Percentiles rank a stretch among this genome's conserved stretches.
phyloP scores from a whole-genome alignment of 2,329 filamentous ascomycete species.

The Pseudocercospora fuligena region DNA sequence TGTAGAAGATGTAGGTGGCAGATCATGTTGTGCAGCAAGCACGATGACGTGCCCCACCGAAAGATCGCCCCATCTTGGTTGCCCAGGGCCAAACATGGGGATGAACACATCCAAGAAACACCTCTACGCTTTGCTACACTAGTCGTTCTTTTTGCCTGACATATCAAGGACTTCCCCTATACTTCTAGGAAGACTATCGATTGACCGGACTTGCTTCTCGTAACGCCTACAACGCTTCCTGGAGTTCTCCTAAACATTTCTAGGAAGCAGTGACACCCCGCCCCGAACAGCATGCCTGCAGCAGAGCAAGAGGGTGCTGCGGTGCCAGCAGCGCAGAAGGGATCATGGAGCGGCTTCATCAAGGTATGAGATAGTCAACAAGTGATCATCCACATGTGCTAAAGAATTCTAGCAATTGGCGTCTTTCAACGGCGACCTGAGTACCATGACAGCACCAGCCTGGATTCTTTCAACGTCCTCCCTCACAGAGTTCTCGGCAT shows the following conservation, averaged over 20 bases:
- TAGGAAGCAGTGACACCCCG: not conserved
- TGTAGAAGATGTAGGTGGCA: not conserved
- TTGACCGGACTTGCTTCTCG: not conserved
- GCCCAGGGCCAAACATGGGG: not conserved
- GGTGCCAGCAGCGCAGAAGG: slow-evolving; percentile 52
- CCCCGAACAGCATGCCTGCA: slow-evolving; percentile 22
- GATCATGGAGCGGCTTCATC: slow-evolving; percentile 56
- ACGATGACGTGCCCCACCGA: not conserved
- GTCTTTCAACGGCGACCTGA: slow-evolving; percentile 61
- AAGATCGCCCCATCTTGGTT: not conserved
- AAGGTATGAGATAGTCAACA: slow-evolving; percentile 45
- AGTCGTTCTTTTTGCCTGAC: not conserved
- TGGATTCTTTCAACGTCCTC: slow-evolving; percentile 62
- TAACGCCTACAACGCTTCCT: not conserved
- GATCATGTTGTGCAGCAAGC: not conserved
- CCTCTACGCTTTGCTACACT: not conserved
- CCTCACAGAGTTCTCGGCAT: slow-evolving; percentile 61
- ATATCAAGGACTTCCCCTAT: not conserved
- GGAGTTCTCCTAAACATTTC: not conserved
- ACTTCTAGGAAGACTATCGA: not conserved
- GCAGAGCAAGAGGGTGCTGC: slow-evolving; percentile 48
- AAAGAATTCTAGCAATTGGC: slow-evolving; percentile 53
- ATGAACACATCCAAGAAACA: not conserved
- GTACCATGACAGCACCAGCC: slow-evolving; percentile 60
- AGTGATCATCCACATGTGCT: not conserved